A percentile compares a stretch with the other conserved stretches of the same genome.
Conservation (phyloP, 169 alveolate species). For the Cryptosporidium sp. region DNA sequence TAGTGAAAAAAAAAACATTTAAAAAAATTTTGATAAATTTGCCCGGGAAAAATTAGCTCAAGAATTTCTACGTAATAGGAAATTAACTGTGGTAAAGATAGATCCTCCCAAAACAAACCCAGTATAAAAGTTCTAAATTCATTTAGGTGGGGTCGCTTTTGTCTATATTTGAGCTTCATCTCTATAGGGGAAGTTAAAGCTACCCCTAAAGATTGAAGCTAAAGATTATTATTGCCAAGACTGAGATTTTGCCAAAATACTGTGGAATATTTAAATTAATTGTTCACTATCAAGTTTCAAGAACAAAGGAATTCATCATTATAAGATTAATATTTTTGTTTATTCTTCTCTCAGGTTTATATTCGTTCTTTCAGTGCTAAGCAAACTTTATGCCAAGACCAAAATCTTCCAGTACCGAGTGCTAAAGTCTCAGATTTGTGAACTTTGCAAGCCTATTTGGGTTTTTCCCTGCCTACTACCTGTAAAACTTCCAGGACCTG, state of each 20-base stretch:
- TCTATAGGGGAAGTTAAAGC: background rate
- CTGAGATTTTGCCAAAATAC: background rate
- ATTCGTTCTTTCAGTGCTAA: background rate
- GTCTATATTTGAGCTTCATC: background rate
- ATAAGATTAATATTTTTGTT: background rate
- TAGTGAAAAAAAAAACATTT: background rate
- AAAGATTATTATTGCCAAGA: background rate
- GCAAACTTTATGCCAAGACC: constrained; percentile 5
- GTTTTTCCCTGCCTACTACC: background rate
- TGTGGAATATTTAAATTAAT: too few species aligned
- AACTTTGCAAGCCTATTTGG: background rate
- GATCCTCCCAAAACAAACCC: background rate
- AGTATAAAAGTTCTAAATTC: background rate
- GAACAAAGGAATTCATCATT: background rate
- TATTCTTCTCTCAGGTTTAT: background rate
- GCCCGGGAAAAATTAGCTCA: constrained; percentile 28
- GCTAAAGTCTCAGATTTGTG: background rate
- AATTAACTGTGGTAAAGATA: background rate
- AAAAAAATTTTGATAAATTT: background rate
- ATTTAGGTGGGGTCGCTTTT: background rate
- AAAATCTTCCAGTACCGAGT: background rate
- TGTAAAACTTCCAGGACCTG: background rate
- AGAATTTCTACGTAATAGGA: background rate
- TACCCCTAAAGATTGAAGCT: background rate
- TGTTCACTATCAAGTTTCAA: background rate